Percentiles rank a stretch among this genome's conserved stretches.
Conservation (phyloP, 805 yeast species). For the Pichia heedii region DNA sequence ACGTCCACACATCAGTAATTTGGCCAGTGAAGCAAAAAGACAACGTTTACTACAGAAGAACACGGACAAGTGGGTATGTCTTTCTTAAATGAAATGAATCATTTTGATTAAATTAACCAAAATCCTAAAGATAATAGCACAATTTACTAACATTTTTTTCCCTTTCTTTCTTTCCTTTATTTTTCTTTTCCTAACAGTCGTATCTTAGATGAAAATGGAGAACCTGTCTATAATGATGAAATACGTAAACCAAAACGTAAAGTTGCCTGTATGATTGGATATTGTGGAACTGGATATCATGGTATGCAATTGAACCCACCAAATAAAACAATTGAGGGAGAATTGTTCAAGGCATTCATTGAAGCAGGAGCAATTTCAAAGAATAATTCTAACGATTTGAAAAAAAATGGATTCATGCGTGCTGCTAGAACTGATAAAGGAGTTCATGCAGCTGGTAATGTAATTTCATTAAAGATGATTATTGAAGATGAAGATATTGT, state of each 20-base stretch:
- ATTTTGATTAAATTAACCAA: too few relatives aligned
- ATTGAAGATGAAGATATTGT: constrained; percentile 72
- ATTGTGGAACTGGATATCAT: constrained; percentile 93
- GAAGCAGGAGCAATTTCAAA: constrained; percentile 82
- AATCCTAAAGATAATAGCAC: too few relatives aligned
- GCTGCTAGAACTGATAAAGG: constrained; percentile 92
- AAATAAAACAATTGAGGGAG: constrained; percentile 83
- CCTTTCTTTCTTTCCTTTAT: too few relatives aligned
- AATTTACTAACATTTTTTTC: constrained; percentile 11
- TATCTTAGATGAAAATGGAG: constrained; percentile 53
- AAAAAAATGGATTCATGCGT: constrained; percentile 79
- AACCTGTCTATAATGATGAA: constrained; percentile 44
- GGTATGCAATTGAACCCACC: constrained; percentile 95
- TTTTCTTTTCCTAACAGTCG: constrained; percentile 23
- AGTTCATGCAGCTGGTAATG: constrained; percentile 96
- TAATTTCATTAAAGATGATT: constrained; percentile 73
- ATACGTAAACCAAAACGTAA: constrained; percentile 73
- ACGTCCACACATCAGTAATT: neutral
- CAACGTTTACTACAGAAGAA: constrained; percentile 22
- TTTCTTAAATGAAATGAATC: constrained; percentile 5
- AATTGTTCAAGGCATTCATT: constrained; percentile 71
- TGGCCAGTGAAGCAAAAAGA: constrained; percentile 22
- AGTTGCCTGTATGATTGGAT: constrained; percentile 85
- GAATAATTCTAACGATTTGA: constrained; percentile 81
- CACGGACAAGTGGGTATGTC: constrained; percentile 53